phyloP scores from a whole-genome alignment of 1,284 basidiomycete genomes.

The Fomitopsis pinicola region DNA sequence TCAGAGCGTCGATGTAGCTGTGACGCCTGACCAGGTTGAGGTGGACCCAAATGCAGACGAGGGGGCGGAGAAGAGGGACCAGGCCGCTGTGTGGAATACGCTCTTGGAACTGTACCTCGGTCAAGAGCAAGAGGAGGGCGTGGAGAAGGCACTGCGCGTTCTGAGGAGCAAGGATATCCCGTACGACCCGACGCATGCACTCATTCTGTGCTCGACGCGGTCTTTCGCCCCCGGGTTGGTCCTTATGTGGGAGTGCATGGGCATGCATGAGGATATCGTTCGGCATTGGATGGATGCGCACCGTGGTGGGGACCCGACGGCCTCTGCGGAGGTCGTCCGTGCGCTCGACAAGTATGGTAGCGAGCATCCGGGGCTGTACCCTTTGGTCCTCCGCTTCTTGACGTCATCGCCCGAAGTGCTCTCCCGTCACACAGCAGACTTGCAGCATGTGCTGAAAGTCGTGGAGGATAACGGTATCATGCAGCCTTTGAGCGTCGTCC shows the following conservation, averaged over 20 bases:
- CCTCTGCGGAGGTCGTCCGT: constrained; percentile 67
- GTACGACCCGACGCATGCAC: constrained; percentile 87
- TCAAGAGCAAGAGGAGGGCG: constrained; percentile 26
- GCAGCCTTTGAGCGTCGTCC: constrained; percentile 85
- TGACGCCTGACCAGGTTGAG: constrained; percentile 11
- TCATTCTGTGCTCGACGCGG: constrained; percentile 87
- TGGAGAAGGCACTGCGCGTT: constrained; percentile 67
- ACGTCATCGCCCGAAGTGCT: constrained; percentile 75
- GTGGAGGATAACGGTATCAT: constrained; percentile 82
- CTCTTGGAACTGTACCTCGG: constrained; percentile 90
- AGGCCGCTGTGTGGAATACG: constrained; percentile 93
- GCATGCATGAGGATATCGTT: constrained; percentile 94
- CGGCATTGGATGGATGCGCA: constrained; percentile 86
- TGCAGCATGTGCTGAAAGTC: constrained; percentile 67
- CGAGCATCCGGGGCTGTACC: constrained; percentile 74
- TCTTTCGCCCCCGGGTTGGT: constrained; percentile 84
- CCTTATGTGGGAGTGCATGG: constrained; percentile 87
- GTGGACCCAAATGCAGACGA: constrained; percentile 37
- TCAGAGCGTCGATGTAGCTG: constrained; percentile 53
- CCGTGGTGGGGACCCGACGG: constrained; percentile 38
- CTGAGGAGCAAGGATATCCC: constrained; percentile 65
- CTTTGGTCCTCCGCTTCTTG: constrained; percentile 86
- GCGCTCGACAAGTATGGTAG: constrained; percentile 75
- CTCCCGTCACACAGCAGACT: constrained; percentile 64
- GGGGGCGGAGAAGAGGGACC: constrained; percentile 62